These are phyloP conservation scores for Hymenotorrendiella dingleyae DNA, from an alignment of 2,329 filamentous ascomycete species.

Conservation along the genomic window DNA sequence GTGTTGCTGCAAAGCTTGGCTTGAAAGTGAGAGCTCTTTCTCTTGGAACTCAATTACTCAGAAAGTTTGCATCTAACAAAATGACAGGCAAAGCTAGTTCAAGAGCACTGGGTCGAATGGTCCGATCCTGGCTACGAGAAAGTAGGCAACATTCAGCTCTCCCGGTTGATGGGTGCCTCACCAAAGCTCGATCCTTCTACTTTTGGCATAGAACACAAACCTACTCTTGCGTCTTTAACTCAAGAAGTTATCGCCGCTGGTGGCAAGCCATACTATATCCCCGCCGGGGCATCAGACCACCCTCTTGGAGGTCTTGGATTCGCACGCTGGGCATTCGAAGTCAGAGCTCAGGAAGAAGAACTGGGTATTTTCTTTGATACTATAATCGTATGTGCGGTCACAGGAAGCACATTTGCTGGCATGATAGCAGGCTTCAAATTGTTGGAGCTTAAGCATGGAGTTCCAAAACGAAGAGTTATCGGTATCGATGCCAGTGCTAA, in stretches of 20 bases:
- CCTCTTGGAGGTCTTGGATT: slow-evolving; percentile 65
- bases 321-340: slow-evolving; percentile 65
- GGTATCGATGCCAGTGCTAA: slow-evolving; percentile 63
- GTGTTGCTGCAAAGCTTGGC: slow-evolving; percentile 52
- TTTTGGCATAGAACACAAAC: slow-evolving; percentile 66
- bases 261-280: slow-evolving; percentile 64
- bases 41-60: neutral
- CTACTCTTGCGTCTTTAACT: slow-evolving; percentile 48
- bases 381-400: slow-evolving; percentile 64
- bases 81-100: slow-evolving; percentile 45
- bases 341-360: slow-evolving; percentile 55
- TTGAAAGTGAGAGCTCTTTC: slow-evolving; percentile 35
- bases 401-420: slow-evolving; percentile 64
- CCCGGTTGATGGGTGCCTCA: slow-evolving; percentile 60
- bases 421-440: slow-evolving; percentile 70
- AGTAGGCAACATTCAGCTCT: slow-evolving; percentile 68
- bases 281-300: slow-evolving; percentile 65
- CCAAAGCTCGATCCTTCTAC: slow-evolving; percentile 51
- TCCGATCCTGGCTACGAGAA: slow-evolving; percentile 52
- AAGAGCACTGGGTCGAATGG: slow-evolving; percentile 66
- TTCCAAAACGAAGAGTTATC: slow-evolving; percentile 48
- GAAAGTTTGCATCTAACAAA: neutral
- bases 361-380: slow-evolving; percentile 61
- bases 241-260: slow-evolving; percentile 47
- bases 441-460: slow-evolving; percentile 41